A percentile compares a stretch with the other conserved stretches of the same genome.
phyloP scores from a whole-genome alignment of 1,139 yeast species.

The Chernovozyma aurita region DNA sequence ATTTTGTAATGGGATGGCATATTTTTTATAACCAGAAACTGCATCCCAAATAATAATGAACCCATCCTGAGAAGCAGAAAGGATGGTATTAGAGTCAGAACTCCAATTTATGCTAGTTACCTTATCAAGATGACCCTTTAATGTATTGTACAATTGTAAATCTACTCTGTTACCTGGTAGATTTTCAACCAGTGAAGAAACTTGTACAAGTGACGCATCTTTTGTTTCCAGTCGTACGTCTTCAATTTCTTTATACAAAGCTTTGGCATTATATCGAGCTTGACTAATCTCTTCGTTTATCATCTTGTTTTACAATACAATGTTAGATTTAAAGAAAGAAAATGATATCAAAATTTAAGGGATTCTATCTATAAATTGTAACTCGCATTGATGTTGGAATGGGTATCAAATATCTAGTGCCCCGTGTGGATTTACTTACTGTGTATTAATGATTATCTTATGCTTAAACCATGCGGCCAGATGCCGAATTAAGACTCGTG shows the following conservation, averaged over 20 bases:
- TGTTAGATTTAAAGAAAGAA: not conserved
- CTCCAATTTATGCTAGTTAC: slow-evolving; percentile 70
- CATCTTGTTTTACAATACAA: not conserved
- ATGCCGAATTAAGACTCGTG: too few species aligned
- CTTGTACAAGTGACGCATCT: slow-evolving; percentile 42
- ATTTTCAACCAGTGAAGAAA: slow-evolving; percentile 26
- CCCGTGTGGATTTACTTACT: too few species aligned
- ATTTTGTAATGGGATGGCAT: slow-evolving; percentile 65
- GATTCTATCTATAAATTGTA: too few species aligned
- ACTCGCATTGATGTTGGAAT: too few species aligned
- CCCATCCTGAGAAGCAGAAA: slow-evolving; percentile 87
- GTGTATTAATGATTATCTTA: too few species aligned
- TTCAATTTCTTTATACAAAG: slow-evolving; percentile 47
- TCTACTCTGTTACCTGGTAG: slow-evolving; percentile 31
- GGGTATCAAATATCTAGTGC: too few species aligned
- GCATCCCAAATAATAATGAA: slow-evolving; percentile 83
- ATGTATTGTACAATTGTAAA: slow-evolving; percentile 34
- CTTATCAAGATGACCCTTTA: slow-evolving; percentile 75
- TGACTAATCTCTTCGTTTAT: slow-evolving; percentile 17
- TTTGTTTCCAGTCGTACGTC: slow-evolving; percentile 35
- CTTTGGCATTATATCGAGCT: slow-evolving; percentile 45
- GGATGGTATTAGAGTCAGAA: slow-evolving; percentile 49
- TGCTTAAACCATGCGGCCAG: too few species aligned
- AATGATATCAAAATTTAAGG: too few species aligned
- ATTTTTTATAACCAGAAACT: slow-evolving; percentile 63